A percentile compares a stretch with the other conserved stretches of the same genome.
Conservation (phyloP, 148 eudicot genomes). For the Heliamphora exappendiculata region DNA sequence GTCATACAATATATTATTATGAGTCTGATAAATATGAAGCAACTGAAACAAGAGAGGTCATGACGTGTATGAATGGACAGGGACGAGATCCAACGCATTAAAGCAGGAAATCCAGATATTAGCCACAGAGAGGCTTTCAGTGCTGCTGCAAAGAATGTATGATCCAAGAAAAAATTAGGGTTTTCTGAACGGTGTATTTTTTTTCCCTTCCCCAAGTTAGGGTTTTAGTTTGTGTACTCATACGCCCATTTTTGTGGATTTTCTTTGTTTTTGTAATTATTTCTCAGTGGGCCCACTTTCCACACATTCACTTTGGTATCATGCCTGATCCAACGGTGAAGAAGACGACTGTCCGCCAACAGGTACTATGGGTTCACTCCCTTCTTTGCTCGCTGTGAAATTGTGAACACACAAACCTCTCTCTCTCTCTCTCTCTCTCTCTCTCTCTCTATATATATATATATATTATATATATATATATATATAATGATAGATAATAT, state of each 20-base stretch:
- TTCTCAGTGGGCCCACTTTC: slow-evolving; percentile 87
- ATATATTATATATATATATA: too few species aligned
- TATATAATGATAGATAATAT: too few species aligned
- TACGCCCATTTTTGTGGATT: not conserved
- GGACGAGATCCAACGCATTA: slow-evolving; percentile 85
- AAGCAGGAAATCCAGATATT: slow-evolving; percentile 79
- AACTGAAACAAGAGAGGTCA: not conserved
- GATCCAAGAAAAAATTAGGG: slow-evolving; percentile 10
- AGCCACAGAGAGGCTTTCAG: slow-evolving; percentile 88
- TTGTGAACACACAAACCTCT: too few species aligned
- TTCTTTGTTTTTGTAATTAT: not conserved
- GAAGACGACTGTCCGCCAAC: slow-evolving; percentile 69
- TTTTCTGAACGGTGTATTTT: not conserved
- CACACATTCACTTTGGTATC: slow-evolving; percentile 82
- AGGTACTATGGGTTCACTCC: slow-evolving; percentile 30
- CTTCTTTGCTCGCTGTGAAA: not conserved
- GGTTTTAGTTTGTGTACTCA: not conserved
- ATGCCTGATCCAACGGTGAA: slow-evolving; percentile 79
- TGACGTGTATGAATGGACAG: slow-evolving; percentile 21
- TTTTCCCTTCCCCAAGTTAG: slow-evolving; percentile 1
- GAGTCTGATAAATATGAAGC: not conserved
- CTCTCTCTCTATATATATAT: too few species aligned
- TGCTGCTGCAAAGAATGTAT: slow-evolving; percentile 88
- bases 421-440: not conserved
- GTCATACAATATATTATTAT: too few species aligned